Conservation (phyloP, 2,329 filamentous ascomycete genomes). For the Ustilaginoidea virens region DNA sequence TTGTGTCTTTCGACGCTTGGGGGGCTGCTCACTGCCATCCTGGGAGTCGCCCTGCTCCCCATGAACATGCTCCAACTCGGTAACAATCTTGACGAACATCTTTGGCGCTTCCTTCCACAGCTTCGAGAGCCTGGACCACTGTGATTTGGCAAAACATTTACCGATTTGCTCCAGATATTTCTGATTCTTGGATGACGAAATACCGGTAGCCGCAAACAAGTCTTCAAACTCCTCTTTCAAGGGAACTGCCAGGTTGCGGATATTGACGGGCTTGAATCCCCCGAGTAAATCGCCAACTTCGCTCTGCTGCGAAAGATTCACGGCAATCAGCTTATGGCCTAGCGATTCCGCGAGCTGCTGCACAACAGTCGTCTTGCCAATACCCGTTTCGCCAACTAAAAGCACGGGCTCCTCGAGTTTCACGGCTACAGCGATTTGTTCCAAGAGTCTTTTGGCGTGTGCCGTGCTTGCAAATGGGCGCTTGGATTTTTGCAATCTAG, state of each 20-base stretch:
- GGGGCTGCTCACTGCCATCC: slow-evolving; percentile 35
- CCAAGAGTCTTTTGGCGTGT: slow-evolving; percentile 70
- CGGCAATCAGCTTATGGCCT: slow-evolving; percentile 74
- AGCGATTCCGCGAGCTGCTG: slow-evolving; percentile 79
- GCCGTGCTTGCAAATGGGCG: slow-evolving; percentile 76
- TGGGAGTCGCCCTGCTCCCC: slow-evolving; percentile 19
- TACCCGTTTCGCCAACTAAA: slow-evolving; percentile 96
- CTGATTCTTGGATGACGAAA: slow-evolving; percentile 76
- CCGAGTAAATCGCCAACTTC: slow-evolving; percentile 92
- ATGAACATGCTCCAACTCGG: slow-evolving; percentile 33
- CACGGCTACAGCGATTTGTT: slow-evolving; percentile 74
- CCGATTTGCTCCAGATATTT: slow-evolving; percentile 69
- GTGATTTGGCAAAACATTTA: slow-evolving; percentile 64
- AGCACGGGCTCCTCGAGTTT: slow-evolving; percentile 77
- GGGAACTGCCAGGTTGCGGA: slow-evolving; percentile 73
- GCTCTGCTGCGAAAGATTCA: slow-evolving; percentile 96
- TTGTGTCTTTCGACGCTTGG: slow-evolving; percentile 52
- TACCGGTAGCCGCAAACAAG: slow-evolving; percentile 69
- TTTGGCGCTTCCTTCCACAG: slow-evolving; percentile 81
- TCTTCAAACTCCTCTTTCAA: slow-evolving; percentile 90
- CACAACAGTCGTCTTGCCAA: slow-evolving; percentile 92
- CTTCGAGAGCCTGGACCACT: slow-evolving; percentile 76
- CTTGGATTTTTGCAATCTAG: slow-evolving; percentile 33
- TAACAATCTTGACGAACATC: slow-evolving; percentile 63
- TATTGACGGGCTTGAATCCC: slow-evolving; percentile 90